Base-by-base conservation (phyloP, 176 grass and related monocot species). In the Zea luxurians region DNA sequence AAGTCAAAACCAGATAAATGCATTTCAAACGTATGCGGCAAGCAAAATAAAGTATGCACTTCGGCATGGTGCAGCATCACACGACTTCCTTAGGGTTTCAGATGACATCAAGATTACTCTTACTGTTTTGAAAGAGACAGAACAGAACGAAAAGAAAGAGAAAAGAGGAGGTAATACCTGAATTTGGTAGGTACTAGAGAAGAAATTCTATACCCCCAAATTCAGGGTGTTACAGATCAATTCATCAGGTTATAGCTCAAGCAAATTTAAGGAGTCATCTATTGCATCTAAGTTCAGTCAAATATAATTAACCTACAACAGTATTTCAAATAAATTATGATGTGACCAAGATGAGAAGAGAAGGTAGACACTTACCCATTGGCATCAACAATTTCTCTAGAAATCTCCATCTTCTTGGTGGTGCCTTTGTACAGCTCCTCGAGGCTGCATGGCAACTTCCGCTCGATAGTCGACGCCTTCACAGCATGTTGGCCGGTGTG, bases 371-470 rank as follows among this genome's bases (percentile, higher is more conserved):
- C 80, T 68, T 48, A 94, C 93, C 93, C 93, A 63, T 90, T 97
- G 27, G 71, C 73, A 66, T 97, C 93, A 2, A 90, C 88, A 21
- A 97, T 93, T 59, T 93, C 88, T 68, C 91, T 89, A 61, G 88
- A 97, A 55, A 93, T 27, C 27, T 27, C 27, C 27, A 27, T 27
- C 27, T 27, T 27, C 27, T 27, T 27, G 27, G 27, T 27, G 27
- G 27, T 27, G 27, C 27, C 91, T 43, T 91, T 97, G 82, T 93
- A 97, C 41, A 97, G 79, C 53, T 97, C 93, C 88, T 97, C 93
- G 7, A 97, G 85, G 48, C 85, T 93, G 61, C 90, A 97, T 0
- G 88, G 86, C 60, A 97, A 75, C 60, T 61, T 85, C 64, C 89
- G 83, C 91, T 97, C 91, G 74, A 97, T 97, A 13, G 91, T 74